Conservation (phyloP, 169 alveolate species). For the Toxoplasma gondii region DNA sequence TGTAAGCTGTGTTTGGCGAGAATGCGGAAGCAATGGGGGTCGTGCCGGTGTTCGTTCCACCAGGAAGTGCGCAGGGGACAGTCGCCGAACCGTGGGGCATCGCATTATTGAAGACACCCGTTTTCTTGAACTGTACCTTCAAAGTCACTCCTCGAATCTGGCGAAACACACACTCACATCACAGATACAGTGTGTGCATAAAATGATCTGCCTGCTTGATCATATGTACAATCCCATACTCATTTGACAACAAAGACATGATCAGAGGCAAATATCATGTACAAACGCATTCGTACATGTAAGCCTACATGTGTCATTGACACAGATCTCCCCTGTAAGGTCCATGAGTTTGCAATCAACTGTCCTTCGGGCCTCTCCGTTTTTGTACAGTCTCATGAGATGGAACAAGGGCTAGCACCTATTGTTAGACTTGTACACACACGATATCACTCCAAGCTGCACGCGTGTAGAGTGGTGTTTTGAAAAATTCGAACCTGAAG, state of each 20-base stretch:
- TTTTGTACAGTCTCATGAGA: too few species aligned
- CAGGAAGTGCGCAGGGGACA: background rate
- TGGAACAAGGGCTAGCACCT: too few species aligned
- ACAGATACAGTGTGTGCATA: background rate
- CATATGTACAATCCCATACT: background rate
- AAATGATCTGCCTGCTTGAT: background rate
- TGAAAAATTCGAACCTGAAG: conserved; percentile 25
- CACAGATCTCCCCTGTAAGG: too few species aligned
- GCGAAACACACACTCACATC: background rate
- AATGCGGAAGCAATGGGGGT: background rate
- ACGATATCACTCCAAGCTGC: too few species aligned
- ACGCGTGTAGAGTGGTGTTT: too few species aligned
- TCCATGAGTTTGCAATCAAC: too few species aligned
- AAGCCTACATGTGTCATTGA: too few species aligned
- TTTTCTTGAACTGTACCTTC: conserved; percentile 59
- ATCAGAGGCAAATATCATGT: too few species aligned
- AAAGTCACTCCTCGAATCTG: conserved; percentile 40
- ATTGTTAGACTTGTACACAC: too few species aligned
- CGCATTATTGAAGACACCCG: conserved; percentile 39
- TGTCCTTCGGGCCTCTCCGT: too few species aligned
- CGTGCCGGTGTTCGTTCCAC: background rate
- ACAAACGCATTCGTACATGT: too few species aligned
- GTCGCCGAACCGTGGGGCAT: conserved; percentile 25
- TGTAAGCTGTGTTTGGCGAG: background rate
- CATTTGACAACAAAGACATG: background rate